Base-by-base conservation (phyloP, 2,329 filamentous ascomycete genomes). In the Paraconiothyrium brasiliense region DNA sequence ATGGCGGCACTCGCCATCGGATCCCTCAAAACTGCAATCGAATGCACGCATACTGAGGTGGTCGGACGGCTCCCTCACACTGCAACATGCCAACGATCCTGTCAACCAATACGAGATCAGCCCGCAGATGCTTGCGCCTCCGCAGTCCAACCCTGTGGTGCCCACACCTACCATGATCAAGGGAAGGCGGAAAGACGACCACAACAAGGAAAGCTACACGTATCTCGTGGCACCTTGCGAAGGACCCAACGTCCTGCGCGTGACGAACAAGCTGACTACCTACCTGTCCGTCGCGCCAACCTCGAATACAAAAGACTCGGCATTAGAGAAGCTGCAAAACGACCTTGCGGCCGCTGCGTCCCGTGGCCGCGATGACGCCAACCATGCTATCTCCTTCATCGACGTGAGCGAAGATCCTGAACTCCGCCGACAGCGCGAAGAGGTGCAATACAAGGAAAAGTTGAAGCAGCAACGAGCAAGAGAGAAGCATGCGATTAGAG, bases 61-160 rank as follows among this genome's bases (percentile, higher is more conserved):
- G 92, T 92, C 89, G 63, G 92, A 94, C 72, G 92, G 92, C 32
- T 92, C 90, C 4, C 81, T 92, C 16, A 93, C 91, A 11, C 82
- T 94, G 27, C 87, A 90, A n/a, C 83, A 94, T 27, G 92, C 91
- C 14, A 88, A 87, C 61, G 84, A 87, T 41, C 86, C 87, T 1
- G 82, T 79, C 39, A 88, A 89, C 65, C 91, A 94, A 71, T 94
- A 90, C 81, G 90, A 93, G 71, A 85, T 94, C 49, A 85, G 88
- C 64, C 88, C 86, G 69, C 93, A 92, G 78, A 80, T 84, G 27
- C 86, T 93, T 51, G 90, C 90, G 1, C 90, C 90, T 1, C 81
- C 84, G 1, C 80, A 86, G 59, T 67, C 77, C 57, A 82, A 83
- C 65, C 81, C 84, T 16, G 69, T 77, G 60, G 82, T 83, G 65